A percentile compares a stretch with the other conserved stretches of the same genome.
These are phyloP conservation scores for Clathrus columnatus DNA, from an alignment of 768 basidiomycete species.

Conservation along the genomic window DNA sequence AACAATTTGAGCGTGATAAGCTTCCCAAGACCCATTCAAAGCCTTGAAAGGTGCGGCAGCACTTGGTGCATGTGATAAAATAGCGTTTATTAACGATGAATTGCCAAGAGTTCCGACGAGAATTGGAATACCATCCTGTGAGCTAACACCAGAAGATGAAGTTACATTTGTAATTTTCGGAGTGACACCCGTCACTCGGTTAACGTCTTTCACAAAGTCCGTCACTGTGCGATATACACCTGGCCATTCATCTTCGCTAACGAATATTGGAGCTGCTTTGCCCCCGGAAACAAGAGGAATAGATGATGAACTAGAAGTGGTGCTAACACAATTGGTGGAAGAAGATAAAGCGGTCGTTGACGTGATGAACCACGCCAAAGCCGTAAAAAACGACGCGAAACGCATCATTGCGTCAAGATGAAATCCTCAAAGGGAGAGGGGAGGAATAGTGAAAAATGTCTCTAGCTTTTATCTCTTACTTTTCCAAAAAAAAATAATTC, in stretches of 20 bases:
- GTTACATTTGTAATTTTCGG: conserved; percentile 46
- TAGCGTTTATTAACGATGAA: conserved; percentile 41
- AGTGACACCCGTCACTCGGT: conserved; percentile 46
- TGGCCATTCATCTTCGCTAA: conserved; percentile 51
- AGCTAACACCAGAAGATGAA: conserved; percentile 23
- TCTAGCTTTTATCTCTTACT: background rate
- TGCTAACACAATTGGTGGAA: background rate
- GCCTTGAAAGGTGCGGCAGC: conserved; percentile 35
- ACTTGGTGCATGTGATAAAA: conserved; percentile 44
- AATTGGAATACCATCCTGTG: conserved; percentile 31
- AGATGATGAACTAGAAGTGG: background rate
- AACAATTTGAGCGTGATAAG: conserved; percentile 45
- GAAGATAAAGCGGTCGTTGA: background rate
- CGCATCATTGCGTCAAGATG: background rate
- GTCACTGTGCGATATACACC: conserved; percentile 52
- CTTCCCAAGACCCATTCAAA: conserved; percentile 60
- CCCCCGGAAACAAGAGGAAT: conserved; percentile 38
- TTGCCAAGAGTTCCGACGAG: conserved; percentile 59
- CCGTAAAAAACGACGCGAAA: background rate
- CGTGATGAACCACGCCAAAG: background rate
- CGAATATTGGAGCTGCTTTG: conserved; percentile 39
- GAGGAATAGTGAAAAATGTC: background rate
- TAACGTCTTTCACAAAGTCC: conserved; percentile 54
- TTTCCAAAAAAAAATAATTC: background rate
- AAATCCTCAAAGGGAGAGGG: background rate